Percentiles rank a stretch among this genome's conserved stretches.
Conservation (phyloP, 768 basidiomycete genomes). For the Kwoniella newhampshirensis region DNA sequence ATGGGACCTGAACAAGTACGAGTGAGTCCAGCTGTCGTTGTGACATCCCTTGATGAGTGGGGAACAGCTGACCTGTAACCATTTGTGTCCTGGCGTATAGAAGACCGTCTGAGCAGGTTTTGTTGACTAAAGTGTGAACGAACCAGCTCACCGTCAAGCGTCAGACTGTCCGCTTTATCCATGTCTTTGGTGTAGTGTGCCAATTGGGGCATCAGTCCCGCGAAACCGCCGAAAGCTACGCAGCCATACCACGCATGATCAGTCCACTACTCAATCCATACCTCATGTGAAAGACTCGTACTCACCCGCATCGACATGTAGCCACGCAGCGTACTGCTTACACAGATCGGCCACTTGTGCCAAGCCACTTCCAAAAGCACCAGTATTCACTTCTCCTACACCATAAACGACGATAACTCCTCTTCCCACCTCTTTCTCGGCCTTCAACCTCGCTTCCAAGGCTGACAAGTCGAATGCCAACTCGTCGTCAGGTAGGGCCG, state of each 20-base stretch:
- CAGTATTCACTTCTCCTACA: constrained; percentile 58
- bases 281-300: background rate
- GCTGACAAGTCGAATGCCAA: constrained; percentile 50
- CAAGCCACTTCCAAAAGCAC: constrained; percentile 52
- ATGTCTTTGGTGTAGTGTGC: constrained; percentile 48
- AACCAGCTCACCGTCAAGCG: constrained; percentile 52
- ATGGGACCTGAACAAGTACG: constrained; percentile 41
- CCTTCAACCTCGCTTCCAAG: constrained; percentile 48
- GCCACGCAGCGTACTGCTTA: constrained; percentile 54
- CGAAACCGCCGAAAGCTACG: constrained; percentile 57
- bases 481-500: constrained; percentile 24
- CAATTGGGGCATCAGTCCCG: constrained; percentile 52
- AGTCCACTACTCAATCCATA: background rate
- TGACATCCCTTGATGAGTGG: constrained; percentile 12
- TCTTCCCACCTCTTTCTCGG: constrained; percentile 40
- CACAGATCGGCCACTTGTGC: constrained; percentile 51
- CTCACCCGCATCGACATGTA: constrained; percentile 57
- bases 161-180: constrained; percentile 55
- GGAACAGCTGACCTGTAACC: constrained; percentile 55
- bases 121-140: no score
- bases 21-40: background rate
- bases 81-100: constrained; percentile 40
- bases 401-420: constrained; percentile 50
- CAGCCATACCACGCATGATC: constrained; percentile 7
- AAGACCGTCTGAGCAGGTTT: background rate